Percentiles rank a stretch among this genome's conserved stretches.
These are phyloP conservation scores for Amanita inopinata DNA, from an alignment of 768 basidiomycete genomes.

Conservation along the genomic window DNA sequence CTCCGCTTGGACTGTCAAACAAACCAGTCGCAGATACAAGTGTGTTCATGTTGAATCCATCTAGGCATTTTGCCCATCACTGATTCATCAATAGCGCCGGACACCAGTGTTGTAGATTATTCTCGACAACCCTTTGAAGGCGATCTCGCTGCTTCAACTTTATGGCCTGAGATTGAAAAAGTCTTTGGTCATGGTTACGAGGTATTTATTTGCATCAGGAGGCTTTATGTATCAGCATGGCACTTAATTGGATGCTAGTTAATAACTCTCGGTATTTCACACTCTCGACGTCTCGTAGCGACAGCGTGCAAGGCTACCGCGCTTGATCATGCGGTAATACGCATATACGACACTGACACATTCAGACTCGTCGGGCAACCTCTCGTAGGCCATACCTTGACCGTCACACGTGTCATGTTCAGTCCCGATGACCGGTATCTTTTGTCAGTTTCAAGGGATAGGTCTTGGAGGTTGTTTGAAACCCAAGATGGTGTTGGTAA, in stretches of 20 bases:
- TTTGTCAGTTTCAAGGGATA: conserved; percentile 83
- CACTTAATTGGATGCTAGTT: too few relatives aligned
- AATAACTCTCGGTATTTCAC: conserved; percentile 71
- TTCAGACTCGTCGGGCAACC: conserved; percentile 68
- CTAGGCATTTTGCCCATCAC: not conserved
- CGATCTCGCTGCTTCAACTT: conserved; percentile 75
- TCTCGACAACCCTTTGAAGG: conserved; percentile 73
- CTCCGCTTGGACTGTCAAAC: conserved; percentile 90
- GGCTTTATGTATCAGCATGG: too few relatives aligned
- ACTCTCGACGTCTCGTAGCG: conserved; percentile 59
- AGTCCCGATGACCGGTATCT: conserved; percentile 75
- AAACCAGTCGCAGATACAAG: conserved; percentile 69
- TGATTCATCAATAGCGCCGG: conserved; percentile 6
- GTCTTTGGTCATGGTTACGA: conserved; percentile 98
- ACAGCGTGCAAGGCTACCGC: conserved; percentile 87
- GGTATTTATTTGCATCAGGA: too few relatives aligned
- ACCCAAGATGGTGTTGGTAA: conserved; percentile 32
- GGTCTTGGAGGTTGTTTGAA: conserved; percentile 82
- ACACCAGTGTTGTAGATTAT: conserved; percentile 3
- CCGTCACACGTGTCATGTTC: conserved; percentile 86
- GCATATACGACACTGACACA: conserved; percentile 63
- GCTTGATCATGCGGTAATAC: conserved; percentile 82
- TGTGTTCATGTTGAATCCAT: conserved; percentile 16
- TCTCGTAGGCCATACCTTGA: conserved; percentile 76
- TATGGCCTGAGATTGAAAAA: conserved; percentile 97